Conservation (phyloP, 129 eudicot species). For the carrot (Daucus carota) region DH1_v3.0 NC_030385.2:18768001-18768500, state of each 20-base stretch:
- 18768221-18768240: conserved; percentile 66
- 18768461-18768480: too few relatives aligned
- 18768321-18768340: conserved; percentile 27
- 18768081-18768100: too few relatives aligned
- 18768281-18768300: conserved; percentile 54
- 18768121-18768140: too few relatives aligned
- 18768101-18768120: too few relatives aligned
- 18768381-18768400: conserved; percentile 50
- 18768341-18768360: conserved; percentile 39
- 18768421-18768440: too few relatives aligned
- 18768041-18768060: conserved; percentile 90
- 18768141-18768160: too few relatives aligned
- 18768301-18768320: conserved; percentile 43
- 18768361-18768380: conserved; percentile 39
- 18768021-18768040: conserved; percentile 79
- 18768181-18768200: conserved; percentile 54
- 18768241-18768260: conserved; percentile 79
- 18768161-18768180: not conserved
- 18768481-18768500: too few relatives aligned
- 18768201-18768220: conserved; percentile 67
- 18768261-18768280: conserved; percentile 85
- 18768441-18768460: too few relatives aligned
- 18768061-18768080: not conserved
- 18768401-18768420: too few relatives aligned
- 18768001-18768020: conserved; percentile 79